Evolutionary conservation across 768 basidiomycete species (phyloP).

Genomic region (Clitopilus passeckerianus): DNA sequence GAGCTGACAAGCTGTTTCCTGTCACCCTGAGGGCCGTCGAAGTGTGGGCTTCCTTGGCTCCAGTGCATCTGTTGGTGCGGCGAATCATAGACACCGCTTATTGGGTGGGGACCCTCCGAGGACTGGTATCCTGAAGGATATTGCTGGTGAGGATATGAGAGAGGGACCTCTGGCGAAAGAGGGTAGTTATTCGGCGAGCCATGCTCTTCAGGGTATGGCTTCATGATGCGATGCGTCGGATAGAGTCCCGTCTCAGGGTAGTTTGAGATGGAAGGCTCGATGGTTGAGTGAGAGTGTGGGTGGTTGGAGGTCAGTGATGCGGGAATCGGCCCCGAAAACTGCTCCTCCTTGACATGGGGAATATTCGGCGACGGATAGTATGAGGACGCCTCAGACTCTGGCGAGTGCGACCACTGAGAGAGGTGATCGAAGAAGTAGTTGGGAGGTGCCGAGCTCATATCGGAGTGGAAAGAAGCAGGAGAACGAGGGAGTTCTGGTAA

Average conservation of each 20-base stretch:
- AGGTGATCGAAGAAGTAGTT: conserved; percentile 18
- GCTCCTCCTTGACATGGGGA: conserved; percentile 14
- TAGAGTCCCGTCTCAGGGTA: not conserved
- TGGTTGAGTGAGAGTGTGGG: conserved; percentile 26
- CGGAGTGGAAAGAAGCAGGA: conserved; percentile 9
- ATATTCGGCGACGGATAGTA: conserved; percentile 12
- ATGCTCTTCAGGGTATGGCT: not conserved
- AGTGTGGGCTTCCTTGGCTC: not conserved
- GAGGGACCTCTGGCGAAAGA: not conserved
- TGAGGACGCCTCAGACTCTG: conserved; percentile 12
- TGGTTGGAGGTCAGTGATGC: conserved; percentile 16
- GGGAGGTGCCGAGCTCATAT: conserved; percentile 13
- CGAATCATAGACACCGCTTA: not conserved
- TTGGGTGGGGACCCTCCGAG: not conserved
- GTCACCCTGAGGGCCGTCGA: not conserved
- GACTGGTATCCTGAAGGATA: not conserved
- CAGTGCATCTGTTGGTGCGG: not conserved
- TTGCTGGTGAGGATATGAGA: not conserved
- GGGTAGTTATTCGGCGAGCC: not conserved
- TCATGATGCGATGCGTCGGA: not conserved
- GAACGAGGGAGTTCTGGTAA: conserved; percentile 19
- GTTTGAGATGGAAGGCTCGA: conserved; percentile 4
- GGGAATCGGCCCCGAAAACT: conserved; percentile 16
- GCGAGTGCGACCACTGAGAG: conserved; percentile 15
- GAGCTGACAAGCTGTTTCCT: not conserved